phyloP scores from a whole-genome alignment of 352 stramenopile genomes.

The Elongisporangium senticosum region DNA sequence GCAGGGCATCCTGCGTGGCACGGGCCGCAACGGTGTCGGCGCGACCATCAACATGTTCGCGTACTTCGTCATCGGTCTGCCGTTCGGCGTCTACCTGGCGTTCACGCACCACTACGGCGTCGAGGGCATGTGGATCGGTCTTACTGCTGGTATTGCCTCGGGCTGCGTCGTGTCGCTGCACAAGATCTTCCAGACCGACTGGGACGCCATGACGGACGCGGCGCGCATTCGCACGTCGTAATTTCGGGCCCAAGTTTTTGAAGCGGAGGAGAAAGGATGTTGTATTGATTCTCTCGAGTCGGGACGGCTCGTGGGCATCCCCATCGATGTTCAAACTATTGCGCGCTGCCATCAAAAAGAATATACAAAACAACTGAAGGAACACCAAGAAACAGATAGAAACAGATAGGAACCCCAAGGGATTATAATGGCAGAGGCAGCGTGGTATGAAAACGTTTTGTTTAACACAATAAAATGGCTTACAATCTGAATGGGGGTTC shows the following conservation, averaged over 20 bases:
- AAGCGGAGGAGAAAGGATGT: too few species aligned
- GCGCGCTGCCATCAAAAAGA: too few species aligned
- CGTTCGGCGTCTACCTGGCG: conserved; percentile 52
- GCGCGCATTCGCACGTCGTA: conserved; percentile 45
- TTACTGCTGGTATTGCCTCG: conserved; percentile 50
- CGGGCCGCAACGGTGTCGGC: conserved; percentile 43
- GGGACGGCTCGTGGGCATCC: too few species aligned
- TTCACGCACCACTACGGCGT: conserved; percentile 55
- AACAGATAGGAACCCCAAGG: too few species aligned
- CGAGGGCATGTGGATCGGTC: conserved; percentile 68
- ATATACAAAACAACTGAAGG: too few species aligned
- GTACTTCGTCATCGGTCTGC: conserved; percentile 70
- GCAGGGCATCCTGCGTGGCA: conserved; percentile 70
- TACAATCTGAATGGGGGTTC: too few species aligned
- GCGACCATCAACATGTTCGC: conserved; percentile 59
- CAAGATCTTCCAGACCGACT: conserved; percentile 58
- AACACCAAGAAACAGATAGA: too few species aligned
- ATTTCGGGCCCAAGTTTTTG: not conserved
- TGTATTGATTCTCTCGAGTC: too few species aligned
- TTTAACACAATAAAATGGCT: too few species aligned
- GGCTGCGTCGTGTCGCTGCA: conserved; percentile 47
- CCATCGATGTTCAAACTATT: too few species aligned
- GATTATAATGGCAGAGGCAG: too few species aligned
- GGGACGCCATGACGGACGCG: conserved; percentile 50
- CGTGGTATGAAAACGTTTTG: too few species aligned